phyloP scores from a whole-genome alignment of 2,329 filamentous ascomycete species.

The Rugonectria rugulosa region DNA sequence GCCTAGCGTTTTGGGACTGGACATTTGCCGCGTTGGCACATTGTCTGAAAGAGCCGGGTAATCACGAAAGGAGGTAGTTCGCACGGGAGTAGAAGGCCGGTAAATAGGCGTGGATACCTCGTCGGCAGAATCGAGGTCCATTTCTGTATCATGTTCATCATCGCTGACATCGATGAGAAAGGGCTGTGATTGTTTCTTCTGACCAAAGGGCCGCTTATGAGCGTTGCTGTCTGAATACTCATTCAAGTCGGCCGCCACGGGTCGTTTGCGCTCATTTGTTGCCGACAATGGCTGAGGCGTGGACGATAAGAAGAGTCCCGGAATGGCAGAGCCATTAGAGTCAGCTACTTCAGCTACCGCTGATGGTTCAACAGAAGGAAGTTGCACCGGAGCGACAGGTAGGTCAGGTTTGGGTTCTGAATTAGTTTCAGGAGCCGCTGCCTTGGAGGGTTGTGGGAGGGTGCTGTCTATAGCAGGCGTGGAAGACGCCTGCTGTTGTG shows the following conservation, averaged over 20 bases:
- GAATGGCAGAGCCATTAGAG: constrained; percentile 39
- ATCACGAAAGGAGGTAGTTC: constrained; percentile 50
- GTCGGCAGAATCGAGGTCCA: constrained; percentile 68
- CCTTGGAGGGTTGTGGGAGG: neutral
- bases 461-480: constrained; percentile 12
- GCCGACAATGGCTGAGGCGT: constrained; percentile 33
- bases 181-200: constrained; percentile 63
- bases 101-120: constrained; percentile 49
- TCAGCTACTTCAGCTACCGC: constrained; percentile 19
- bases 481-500: constrained; percentile 9
- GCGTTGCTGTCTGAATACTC: constrained; percentile 53
- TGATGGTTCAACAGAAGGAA: constrained; percentile 10
- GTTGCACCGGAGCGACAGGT: constrained; percentile 12
- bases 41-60: constrained; percentile 55
- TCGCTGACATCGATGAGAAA: constrained; percentile 90
- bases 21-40: constrained; percentile 47
- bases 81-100: constrained; percentile 40
- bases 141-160: constrained; percentile 69
- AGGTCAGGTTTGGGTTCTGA: constrained; percentile 6
- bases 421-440: neutral
- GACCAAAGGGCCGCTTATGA: constrained; percentile 69
- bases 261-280: constrained; percentile 46
- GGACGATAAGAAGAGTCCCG: constrained; percentile 47
- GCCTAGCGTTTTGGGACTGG: constrained; percentile 49
- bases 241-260: constrained; percentile 74